phyloP scores from a whole-genome alignment of 768 basidiomycete species.

The Pisolithus orientalis region DNA sequence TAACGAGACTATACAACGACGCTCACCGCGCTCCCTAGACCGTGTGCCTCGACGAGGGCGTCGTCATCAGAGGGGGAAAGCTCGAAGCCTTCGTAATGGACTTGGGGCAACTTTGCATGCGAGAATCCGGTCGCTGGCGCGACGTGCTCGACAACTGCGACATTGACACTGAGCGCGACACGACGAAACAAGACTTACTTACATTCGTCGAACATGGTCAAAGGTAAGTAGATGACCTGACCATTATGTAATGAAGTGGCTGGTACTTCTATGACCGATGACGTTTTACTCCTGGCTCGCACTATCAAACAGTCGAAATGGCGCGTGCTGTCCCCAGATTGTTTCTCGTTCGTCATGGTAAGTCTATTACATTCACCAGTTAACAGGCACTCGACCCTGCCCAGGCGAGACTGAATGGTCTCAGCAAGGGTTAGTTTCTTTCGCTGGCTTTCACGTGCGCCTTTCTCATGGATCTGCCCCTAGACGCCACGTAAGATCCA shows the following conservation, averaged over 20 bases:
- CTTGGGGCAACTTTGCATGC: constrained; percentile 42
- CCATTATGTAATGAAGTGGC: not conserved
- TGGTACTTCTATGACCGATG: not conserved
- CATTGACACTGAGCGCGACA: not conserved
- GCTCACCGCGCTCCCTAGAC: constrained; percentile 20
- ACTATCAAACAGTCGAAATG: constrained; percentile 11
- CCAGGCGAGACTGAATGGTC: constrained; percentile 95
- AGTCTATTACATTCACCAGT: constrained; percentile 3
- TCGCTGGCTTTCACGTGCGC: not conserved
- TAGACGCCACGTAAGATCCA: constrained; percentile 55
- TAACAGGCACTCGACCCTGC: not conserved
- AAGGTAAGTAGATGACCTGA: not conserved
- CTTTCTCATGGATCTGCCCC: constrained; percentile 1
- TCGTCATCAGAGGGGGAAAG: constrained; percentile 53
- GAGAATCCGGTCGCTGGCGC: constrained; percentile 37
- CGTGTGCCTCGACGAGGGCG: constrained; percentile 36
- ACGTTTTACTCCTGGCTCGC: not conserved
- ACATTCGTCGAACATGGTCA: constrained; percentile 63
- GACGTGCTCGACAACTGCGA: constrained; percentile 82
- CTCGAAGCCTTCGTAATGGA: constrained; percentile 90
- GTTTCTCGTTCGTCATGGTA: constrained; percentile 78
- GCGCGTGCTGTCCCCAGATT: constrained; percentile 62
- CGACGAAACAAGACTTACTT: constrained; percentile 19
- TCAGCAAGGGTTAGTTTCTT: constrained; percentile 59
- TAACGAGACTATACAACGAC: not conserved